phyloP scores from a whole-genome alignment of 371 early-diverging fungal species.

The Sporodiniella umbellata region DNA sequence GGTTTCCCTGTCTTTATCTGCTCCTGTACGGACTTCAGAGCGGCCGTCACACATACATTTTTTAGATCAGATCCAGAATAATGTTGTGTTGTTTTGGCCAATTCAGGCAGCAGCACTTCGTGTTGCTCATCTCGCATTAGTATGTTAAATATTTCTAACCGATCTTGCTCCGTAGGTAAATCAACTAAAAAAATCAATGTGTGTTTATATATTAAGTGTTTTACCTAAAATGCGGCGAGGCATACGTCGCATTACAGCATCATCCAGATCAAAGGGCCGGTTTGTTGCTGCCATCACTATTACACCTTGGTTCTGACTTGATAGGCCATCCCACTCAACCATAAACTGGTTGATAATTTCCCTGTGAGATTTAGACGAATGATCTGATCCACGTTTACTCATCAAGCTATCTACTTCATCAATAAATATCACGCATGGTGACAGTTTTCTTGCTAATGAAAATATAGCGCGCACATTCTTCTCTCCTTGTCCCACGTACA shows the following conservation, averaged over 20 bases:
- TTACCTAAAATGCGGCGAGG: conserved; percentile 92
- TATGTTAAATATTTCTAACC: conserved; percentile 77
- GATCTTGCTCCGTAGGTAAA: conserved; percentile 82
- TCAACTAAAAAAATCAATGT: no score
- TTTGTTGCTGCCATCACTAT: conserved; percentile 95
- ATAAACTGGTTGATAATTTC: conserved; percentile 99
- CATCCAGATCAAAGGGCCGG: conserved; percentile 95
- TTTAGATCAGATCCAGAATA: conserved; percentile 98
- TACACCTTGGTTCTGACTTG: conserved; percentile 71
- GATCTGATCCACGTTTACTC: conserved; percentile 91
- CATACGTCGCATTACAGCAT: conserved; percentile 95
- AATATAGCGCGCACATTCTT: conserved; percentile 92
- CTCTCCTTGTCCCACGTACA: conserved; percentile 97
- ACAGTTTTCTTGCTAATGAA: conserved; percentile 88
- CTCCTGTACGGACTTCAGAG: conserved; percentile 70
- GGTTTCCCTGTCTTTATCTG: conserved; percentile 9
- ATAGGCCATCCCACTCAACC: conserved; percentile 97
- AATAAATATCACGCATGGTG: conserved; percentile 95
- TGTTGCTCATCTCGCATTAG: conserved; percentile 77
- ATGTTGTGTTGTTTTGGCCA: conserved; percentile 70
- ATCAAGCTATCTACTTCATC: conserved; percentile 97
- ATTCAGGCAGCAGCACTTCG: conserved; percentile 49
- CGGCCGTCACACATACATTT: conserved; percentile 96
- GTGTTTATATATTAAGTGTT: no score
- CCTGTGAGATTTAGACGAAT: conserved; percentile 94